Conservation (phyloP, 73 alveolate genomes). For the Stentor coeruleus region DNA sequence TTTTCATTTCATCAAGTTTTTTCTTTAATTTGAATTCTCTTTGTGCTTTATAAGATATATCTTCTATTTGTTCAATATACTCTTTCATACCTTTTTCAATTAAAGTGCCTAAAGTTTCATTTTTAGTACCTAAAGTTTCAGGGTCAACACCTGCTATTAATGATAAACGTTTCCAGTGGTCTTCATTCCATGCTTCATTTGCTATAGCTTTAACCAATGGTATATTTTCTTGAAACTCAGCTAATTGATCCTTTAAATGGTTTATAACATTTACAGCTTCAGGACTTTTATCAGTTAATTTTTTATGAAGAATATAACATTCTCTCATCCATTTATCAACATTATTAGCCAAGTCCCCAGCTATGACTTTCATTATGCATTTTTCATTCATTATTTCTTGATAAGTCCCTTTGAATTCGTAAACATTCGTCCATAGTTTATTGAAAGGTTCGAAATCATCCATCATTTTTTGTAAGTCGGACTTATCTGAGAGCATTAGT, state of each 20-base stretch:
- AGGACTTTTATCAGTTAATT: slow-evolving; percentile 59
- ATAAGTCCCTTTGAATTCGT: slow-evolving; percentile 38
- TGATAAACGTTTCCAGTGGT: slow-evolving; percentile 93
- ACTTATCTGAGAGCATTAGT: slow-evolving; percentile 44
- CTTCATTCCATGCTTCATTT: slow-evolving; percentile 80
- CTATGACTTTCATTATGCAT: slow-evolving; percentile 7
- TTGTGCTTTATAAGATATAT: slow-evolving; percentile 78
- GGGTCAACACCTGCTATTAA: slow-evolving; percentile 61
- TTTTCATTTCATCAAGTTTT: slow-evolving; percentile 69
- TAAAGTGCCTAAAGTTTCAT: slow-evolving; percentile 69
- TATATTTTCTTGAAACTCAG: slow-evolving; percentile 71
- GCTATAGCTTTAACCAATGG: slow-evolving; percentile 76
- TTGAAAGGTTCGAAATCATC: slow-evolving; percentile 68
- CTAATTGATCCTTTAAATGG: slow-evolving; percentile 70
- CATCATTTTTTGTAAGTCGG: slow-evolving; percentile 56
- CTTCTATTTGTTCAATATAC: slow-evolving; percentile 82
- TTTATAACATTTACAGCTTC: slow-evolving; percentile 64
- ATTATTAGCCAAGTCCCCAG: slow-evolving; percentile 36
- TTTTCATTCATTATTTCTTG: slow-evolving; percentile 27
- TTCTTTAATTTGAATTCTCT: slow-evolving; percentile 66
- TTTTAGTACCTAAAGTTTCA: slow-evolving; percentile 66
- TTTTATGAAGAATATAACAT: slow-evolving; percentile 42
- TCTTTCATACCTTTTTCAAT: slow-evolving; percentile 64
- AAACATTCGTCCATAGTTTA: slow-evolving; percentile 60
- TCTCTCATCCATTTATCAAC: slow-evolving; percentile 34